These are phyloP conservation scores for Boletus tomentosulus DNA, from an alignment of 768 basidiomycete genomes.

Conservation along the genomic window DNA sequence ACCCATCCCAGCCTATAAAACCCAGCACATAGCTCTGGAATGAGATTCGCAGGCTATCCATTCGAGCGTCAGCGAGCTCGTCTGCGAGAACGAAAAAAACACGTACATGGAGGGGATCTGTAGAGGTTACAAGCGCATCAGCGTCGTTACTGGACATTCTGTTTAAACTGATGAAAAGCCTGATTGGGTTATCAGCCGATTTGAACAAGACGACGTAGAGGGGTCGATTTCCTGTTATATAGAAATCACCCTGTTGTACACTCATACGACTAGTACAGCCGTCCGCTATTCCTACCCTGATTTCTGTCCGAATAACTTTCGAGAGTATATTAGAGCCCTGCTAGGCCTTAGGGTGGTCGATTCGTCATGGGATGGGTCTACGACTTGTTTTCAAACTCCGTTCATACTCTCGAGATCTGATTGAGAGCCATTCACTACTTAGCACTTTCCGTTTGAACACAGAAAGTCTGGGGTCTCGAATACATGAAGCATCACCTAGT, in stretches of 20 bases:
- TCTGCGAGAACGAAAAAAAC: not conserved
- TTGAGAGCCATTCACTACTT: no score
- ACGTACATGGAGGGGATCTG: conserved; percentile 60
- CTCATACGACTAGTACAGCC: no score
- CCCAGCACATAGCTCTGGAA: conserved; percentile 76
- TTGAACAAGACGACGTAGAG: not conserved
- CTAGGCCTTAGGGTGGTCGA: no score
- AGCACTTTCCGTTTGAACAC: no score
- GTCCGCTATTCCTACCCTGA: no score
- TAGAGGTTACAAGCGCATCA: conserved; percentile 55
- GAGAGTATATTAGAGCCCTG: no score
- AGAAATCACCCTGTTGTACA: not conserved
- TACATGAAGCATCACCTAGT: no score
- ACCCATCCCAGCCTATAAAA: conserved; percentile 93
- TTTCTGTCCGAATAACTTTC: no score
- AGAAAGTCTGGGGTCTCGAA: no score
- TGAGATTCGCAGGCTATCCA: conserved; percentile 82
- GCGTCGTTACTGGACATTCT: conserved; percentile 22
- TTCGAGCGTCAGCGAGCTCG: not conserved
- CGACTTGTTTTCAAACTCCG: no score
- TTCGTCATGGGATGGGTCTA: no score
- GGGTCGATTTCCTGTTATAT: not conserved
- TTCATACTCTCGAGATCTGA: no score
- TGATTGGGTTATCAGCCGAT: not conserved
- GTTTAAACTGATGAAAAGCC: not conserved